Base-by-base conservation (phyloP, 1,284 basidiomycete species). In the Ustilago bromivora region DNA sequence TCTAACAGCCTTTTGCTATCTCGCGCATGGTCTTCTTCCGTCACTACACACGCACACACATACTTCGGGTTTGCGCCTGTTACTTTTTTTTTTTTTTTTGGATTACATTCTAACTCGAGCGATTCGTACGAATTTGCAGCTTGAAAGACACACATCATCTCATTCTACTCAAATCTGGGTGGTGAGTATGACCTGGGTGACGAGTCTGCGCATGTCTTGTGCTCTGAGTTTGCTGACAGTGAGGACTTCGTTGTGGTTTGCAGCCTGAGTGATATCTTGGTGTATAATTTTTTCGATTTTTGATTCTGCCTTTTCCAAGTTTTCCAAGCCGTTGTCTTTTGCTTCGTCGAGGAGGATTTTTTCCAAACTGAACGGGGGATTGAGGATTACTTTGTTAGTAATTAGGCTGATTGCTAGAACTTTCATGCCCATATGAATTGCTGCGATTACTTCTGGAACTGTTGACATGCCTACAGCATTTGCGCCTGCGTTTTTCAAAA, bases 391-490 rank as follows among this genome's bases (percentile, higher is more conserved):
- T 81, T 90, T 89, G 87, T 95, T 95, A 36, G 93, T 94, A 51
- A 94, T 92, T 49, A 95, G 88, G 75, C 91, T 93, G 53, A 95
- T 88, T 11, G 92, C 93, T 84, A 92, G 87, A 36, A 92, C 90
- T 60, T 92, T 89, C 71, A 95, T 72, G 0, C 91, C 82, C 2
- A 66, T 91, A 81, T 94, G 91, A 57, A 90, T 88, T 23, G 92
- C 94, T 0, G 91, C 92, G 19, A 94, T 87, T n/a, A 94, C 93
- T 87, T 95, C 93, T 0, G 93, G 93, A n/a, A 94, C 90, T 0
- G 94, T 95, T 77, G 92, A 93, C 93, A 95, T 94, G 3, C 93
- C 93, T 2, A 94, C 93, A 9, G 94, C 92, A 80, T 94, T 93
- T 17, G 79, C 81, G 12, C 81, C 81, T 8, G 71, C 70, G 11